Conservation (phyloP, 2,329 filamentous ascomycete species). For the Talaromyces albobiverticillius region DNA sequence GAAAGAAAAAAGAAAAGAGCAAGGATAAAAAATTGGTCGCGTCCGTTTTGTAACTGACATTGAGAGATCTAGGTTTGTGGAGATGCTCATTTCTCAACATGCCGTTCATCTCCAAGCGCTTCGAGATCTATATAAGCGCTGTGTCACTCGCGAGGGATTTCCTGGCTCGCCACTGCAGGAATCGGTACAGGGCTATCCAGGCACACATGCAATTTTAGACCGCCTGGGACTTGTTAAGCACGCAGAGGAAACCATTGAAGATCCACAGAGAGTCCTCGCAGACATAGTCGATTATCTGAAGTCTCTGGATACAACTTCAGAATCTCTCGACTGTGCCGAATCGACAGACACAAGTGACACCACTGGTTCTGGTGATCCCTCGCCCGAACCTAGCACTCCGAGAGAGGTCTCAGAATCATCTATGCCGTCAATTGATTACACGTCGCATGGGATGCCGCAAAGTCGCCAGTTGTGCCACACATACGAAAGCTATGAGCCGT, state of each 20-base stretch:
- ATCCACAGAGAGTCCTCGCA: slow-evolving; percentile 30
- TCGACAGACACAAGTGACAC: slow-evolving; percentile 35
- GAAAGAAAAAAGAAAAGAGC: too few species aligned
- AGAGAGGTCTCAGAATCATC: slow-evolving; percentile 15
- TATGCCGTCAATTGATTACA: slow-evolving; percentile 26
- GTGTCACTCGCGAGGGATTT: slow-evolving; percentile 41
- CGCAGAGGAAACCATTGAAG: slow-evolving; percentile 38
- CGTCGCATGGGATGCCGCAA: slow-evolving; percentile 20
- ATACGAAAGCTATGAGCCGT: neutral
- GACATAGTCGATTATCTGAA: slow-evolving; percentile 37
- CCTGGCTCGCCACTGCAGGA: slow-evolving; percentile 41
- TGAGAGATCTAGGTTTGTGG: slow-evolving; percentile 34
- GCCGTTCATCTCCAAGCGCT: slow-evolving; percentile 42
- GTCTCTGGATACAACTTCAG: slow-evolving; percentile 29
- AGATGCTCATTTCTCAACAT: slow-evolving; percentile 45
- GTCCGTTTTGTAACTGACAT: neutral
- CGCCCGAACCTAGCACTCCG: slow-evolving; percentile 10
- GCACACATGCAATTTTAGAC: slow-evolving; percentile 43
- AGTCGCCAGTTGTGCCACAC: neutral
- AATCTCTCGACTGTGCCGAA: slow-evolving; percentile 36
- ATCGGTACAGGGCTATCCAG: slow-evolving; percentile 37
- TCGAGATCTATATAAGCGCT: slow-evolving; percentile 41
- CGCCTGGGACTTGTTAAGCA: slow-evolving; percentile 43
- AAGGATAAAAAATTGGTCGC: too few species aligned
- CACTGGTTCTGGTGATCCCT: slow-evolving; percentile 21